phyloP scores from a whole-genome alignment of 2,329 filamentous ascomycete genomes.

The Beauveria sp. region DNA sequence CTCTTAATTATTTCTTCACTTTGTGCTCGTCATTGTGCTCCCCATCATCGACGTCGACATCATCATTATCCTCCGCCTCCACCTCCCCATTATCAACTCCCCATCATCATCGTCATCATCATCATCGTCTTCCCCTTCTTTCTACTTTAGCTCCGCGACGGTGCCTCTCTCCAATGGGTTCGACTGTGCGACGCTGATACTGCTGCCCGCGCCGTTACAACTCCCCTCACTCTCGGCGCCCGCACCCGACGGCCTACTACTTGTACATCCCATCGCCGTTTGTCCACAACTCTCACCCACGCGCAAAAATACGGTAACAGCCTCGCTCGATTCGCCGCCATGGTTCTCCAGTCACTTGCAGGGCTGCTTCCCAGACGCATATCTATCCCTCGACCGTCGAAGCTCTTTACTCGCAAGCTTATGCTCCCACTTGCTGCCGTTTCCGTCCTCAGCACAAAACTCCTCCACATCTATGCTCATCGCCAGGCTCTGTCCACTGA shows the following conservation, averaged over 20 bases:
- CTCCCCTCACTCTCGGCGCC: not conserved
- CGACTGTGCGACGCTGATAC: constrained; percentile 1
- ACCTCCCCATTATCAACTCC: no score
- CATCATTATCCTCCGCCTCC: no score
- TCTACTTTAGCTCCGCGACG: not conserved
- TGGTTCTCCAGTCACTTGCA: constrained; percentile 1
- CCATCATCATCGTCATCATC: no score
- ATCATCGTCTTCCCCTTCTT: not conserved
- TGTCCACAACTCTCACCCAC: not conserved
- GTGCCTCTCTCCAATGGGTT: constrained; percentile 4
- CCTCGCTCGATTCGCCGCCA: not conserved
- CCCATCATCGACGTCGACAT: no score
- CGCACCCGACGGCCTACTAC: not conserved
- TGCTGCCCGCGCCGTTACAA: not conserved
- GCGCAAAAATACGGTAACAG: not conserved
- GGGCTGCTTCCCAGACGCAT: not conserved
- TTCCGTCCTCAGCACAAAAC: constrained; percentile 10
- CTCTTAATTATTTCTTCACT: no score
- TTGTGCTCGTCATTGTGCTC: not conserved
- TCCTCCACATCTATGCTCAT: constrained; percentile 10
- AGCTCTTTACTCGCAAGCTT: constrained; percentile 9
- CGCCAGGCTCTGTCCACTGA: constrained; percentile 1
- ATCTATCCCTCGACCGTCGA: constrained; percentile 6
- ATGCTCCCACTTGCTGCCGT: constrained; percentile 9
- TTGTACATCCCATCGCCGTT: no score